Evolutionary conservation across 139 green algal genomes (phyloP), one percentile per base, ranked within the genome.

Genomic region (Coelastrella sp.): DNA sequence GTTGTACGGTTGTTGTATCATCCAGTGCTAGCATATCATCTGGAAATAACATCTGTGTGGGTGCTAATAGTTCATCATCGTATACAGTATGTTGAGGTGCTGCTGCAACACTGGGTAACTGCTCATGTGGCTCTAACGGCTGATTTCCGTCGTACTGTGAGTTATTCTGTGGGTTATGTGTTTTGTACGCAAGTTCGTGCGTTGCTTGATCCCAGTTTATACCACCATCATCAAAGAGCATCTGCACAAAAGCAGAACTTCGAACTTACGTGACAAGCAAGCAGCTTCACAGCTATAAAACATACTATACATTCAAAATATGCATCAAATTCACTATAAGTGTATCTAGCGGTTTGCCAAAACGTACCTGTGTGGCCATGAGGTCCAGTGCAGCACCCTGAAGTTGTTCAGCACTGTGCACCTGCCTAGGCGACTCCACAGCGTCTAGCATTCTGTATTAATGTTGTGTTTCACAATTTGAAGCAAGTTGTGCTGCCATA

Each of bases 351-450:
- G n/a, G n/a, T n/a, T n/a, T n/a, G n/a, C n/a, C n/a, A n/a, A n/a
- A n/a, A n/a, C n/a, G n/a, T 64, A 64, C 53, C 53, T 64, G 53
- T 27, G 53, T 64, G 53, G 53, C 53, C 53, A 64, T 64, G 19
- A 64, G 17, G 27, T 64, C 53, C 21, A 27, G n/a, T n/a, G n/a
- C 53, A 32, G 53, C 53, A 64, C 17, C 11, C 2, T 64, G 53
- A 19, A 64, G 7, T 5, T 32, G 17, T 27, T 64, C 53, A 64
- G 53, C 30, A 21, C 21, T 27, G 53, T 64, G 21, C 2, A 32
- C 17, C 21, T 57, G 45, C 11, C 45, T 13, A 9, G 45, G 45
- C 11, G 45, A 23, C 15, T 57, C 11, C 45, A 23, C 45, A 57
- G 45, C 45, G 11, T n/a, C n/a, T n/a, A n/a, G n/a, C n/a, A n/a